Evolutionary conservation across 2,329 filamentous ascomycete species (phyloP), one percentile per base, ranked within the genome.

Genomic region (Phyllosticta paracitricarpa): DNA sequence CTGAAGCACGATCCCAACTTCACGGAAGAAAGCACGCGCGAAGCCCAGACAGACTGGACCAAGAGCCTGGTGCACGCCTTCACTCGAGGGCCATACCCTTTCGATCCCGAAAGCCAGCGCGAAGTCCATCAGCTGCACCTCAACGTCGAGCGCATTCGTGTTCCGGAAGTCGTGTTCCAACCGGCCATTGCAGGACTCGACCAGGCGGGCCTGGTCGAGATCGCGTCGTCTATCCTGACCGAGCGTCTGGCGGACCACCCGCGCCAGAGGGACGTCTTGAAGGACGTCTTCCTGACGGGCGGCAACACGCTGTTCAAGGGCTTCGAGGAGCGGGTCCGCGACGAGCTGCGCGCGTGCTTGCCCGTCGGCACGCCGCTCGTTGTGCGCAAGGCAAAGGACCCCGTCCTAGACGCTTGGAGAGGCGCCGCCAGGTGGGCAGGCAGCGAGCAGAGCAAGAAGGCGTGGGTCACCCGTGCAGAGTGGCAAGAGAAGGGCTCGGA

Each of bases 91-190:
- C 90, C 92, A 0, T 89, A 91, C 67, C 89, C 93, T 0, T 96
- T 91, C 66, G 88, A 97, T 66, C 78, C 86, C 0, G 85, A 91
- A 61, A 89, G 86, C 62, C 89, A 94, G 67, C 84, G 86, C 19
- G 84, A 99, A 76, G 84, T 85, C 19, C 86, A 91, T 73, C 93
- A 97, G 75, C 79, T 99, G 58, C 94, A 99, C 73, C 84, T 99
- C 65, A 99, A 99, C 73, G 91, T 99, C 59, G 92, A 97, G 79
- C 87, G 93, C 61, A 96, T 97, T 73, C 88, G 92, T 57, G 91
- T 96, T 2, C 92, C 92, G 2, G 93, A 97, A 76, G 88, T 97
- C 8, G 83, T 96, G 19, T 97, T 97, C 78, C 90, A 95, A 70
- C 93, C 92, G 0, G 87, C 88, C 17, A 96, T 97, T 70, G 92